A percentile compares a stretch with the other conserved stretches of the same genome.
Evolutionary conservation across 768 basidiomycete species (phyloP).

Genomic region (Tylopilus plumbeoviolaceoides): DNA sequence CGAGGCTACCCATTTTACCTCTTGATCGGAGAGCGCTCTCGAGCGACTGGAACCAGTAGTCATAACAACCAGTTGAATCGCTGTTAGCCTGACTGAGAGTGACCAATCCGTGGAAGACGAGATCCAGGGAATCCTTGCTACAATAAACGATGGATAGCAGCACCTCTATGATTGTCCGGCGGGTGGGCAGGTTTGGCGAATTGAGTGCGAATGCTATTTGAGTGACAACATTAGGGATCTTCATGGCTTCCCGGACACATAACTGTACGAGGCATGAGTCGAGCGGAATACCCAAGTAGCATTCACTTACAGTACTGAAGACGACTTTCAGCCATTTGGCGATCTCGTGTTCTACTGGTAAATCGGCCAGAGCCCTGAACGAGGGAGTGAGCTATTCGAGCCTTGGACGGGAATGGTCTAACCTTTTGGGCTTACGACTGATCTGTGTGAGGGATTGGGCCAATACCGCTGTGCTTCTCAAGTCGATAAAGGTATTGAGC

Average conservation of each 20-base stretch:
- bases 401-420: constrained; percentile 6
- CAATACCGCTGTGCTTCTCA: constrained; percentile 82
- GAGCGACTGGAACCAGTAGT: constrained; percentile 86
- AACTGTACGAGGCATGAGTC: constrained; percentile 39
- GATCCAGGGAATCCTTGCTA: constrained; percentile 55
- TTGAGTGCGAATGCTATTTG: constrained; percentile 82
- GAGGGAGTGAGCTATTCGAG: constrained; percentile 4
- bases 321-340: constrained; percentile 84
- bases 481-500: constrained; percentile 70
- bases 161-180: constrained; percentile 76
- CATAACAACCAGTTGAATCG: constrained; percentile 60
- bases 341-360: constrained; percentile 78
- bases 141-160: constrained; percentile 69
- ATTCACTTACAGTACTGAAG: constrained; percentile 51
- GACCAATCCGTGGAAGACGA: constrained; percentile 75
- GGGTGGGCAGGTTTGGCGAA: constrained; percentile 72
- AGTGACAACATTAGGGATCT: constrained; percentile 67
- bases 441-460: constrained; percentile 74
- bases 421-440: constrained; percentile 72
- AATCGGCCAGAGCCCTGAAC: constrained; percentile 44
- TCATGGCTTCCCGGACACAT: constrained; percentile 69
- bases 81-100: constrained; percentile 63
- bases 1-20: constrained; percentile 92
- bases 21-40: constrained; percentile 73
- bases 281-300: neutral